Percentiles rank a stretch among this genome's conserved stretches.
These are phyloP conservation scores for Penicillium thymicola DNA, from an alignment of 2,329 filamentous ascomycete species.

Conservation along the genomic window DNA sequence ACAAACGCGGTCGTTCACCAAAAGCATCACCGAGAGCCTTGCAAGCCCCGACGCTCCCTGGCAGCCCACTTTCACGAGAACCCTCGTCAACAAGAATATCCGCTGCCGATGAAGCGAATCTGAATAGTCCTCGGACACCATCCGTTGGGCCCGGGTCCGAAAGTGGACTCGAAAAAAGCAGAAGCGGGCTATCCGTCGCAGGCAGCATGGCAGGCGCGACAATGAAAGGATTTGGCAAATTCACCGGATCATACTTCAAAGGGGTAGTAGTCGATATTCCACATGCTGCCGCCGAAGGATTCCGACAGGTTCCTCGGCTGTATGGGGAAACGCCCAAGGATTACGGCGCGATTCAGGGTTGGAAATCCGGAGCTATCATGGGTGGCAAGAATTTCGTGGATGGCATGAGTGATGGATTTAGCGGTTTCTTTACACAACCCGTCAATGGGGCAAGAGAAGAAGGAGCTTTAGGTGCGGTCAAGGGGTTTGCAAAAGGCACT, in stretches of 20 bases:
- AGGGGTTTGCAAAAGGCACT: slow-evolving; percentile 24
- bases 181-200: background rate
- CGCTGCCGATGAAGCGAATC: background rate
- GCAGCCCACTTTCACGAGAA: background rate
- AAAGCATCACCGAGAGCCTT: background rate
- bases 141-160: background rate
- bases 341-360: slow-evolving; percentile 33
- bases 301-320: slow-evolving; percentile 31
- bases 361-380: slow-evolving; percentile 31
- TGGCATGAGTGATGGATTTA: slow-evolving; percentile 33
- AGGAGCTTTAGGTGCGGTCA: slow-evolving; percentile 31
- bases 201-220: slow-evolving; percentile 13
- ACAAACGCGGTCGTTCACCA: slow-evolving; percentile 12
- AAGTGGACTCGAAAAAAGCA: background rate
- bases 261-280: slow-evolving; percentile 35
- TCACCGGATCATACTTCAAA: slow-evolving; percentile 22
- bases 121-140: background rate
- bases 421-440: slow-evolving; percentile 29
- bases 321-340: slow-evolving; percentile 36
- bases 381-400: slow-evolving; percentile 34
- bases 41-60: background rate
- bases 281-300: slow-evolving; percentile 34
- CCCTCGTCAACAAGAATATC: background rate
- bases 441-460: slow-evolving; percentile 29
- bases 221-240: slow-evolving; percentile 16